Conservation (phyloP, 2,329 filamentous ascomycete species). For the Venturia asperata region DNA sequence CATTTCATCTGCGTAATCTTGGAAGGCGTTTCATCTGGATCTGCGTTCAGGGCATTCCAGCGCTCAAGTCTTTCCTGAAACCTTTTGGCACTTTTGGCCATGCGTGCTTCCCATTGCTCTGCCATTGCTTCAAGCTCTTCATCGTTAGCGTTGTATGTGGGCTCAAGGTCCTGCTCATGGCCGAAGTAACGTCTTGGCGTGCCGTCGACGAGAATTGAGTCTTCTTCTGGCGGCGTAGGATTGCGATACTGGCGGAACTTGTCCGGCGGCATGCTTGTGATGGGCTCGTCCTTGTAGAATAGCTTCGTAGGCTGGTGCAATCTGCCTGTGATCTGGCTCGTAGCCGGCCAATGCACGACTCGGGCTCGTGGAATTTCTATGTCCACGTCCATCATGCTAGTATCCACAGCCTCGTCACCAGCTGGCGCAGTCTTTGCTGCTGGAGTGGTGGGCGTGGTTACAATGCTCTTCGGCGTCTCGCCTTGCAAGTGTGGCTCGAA, state of each 20-base stretch:
- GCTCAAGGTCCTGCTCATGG: constrained; percentile 11
- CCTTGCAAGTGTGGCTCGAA: neutral
- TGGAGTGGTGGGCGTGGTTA: neutral
- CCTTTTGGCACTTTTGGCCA: neutral
- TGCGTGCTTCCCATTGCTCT: neutral
- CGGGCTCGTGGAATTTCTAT: neutral
- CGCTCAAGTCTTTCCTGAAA: neutral
- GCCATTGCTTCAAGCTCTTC: constrained; percentile 2
- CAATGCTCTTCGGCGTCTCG: neutral
- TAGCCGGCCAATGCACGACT: constrained; percentile 3
- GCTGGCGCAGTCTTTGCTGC: neutral
- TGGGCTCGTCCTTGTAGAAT: neutral
- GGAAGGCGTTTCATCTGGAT: neutral
- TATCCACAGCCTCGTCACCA: neutral
- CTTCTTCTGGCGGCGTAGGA: neutral
- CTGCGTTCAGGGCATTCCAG: neutral
- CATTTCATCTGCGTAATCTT: neutral
- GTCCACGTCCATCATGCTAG: constrained; percentile 3
- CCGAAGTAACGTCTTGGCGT: constrained; percentile 9
- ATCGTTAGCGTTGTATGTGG: neutral
- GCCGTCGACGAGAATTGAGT: neutral
- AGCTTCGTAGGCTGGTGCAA: constrained; percentile 13
- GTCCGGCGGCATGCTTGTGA: neutral
- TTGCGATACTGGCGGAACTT: constrained; percentile 10
- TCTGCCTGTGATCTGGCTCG: constrained; percentile 5